Evolutionary conservation across 805 yeast genomes (phyloP).

Genomic region (Priceomyces castillae): DNA sequence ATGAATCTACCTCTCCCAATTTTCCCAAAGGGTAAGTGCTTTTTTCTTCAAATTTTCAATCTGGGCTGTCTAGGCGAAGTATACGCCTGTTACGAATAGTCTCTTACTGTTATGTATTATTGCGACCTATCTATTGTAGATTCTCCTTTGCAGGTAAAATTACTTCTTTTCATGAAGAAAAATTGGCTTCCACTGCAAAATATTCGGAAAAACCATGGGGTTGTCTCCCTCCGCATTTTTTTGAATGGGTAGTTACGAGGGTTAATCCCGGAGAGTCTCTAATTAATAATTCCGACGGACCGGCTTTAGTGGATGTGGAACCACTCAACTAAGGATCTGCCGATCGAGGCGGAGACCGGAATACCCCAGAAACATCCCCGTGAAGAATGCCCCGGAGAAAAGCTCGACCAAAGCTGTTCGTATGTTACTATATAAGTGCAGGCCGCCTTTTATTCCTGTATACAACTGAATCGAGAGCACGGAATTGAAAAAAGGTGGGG

Average conservation of each 20-base stretch:
- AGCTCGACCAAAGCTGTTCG: not conserved
- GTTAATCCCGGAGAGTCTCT: not conserved
- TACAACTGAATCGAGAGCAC: no score
- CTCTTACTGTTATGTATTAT: not conserved
- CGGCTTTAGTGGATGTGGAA: not conserved
- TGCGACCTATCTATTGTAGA: not conserved
- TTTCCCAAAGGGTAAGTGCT: not conserved
- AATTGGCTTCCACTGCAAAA: slow-evolving; percentile 1
- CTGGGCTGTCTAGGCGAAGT: not conserved
- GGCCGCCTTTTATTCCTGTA: not conserved
- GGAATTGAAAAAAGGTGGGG: not conserved
- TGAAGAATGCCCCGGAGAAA: not conserved
- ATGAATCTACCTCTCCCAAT: not conserved
- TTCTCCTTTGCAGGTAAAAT: not conserved
- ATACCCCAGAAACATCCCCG: not conserved
- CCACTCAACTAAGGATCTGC: not conserved
- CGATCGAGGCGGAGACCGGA: not conserved
- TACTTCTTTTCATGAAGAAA: not conserved
- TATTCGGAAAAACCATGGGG: slow-evolving; percentile 3
- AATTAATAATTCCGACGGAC: not conserved
- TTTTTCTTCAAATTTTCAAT: not conserved
- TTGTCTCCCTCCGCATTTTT: slow-evolving; percentile 3
- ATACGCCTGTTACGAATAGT: not conserved
- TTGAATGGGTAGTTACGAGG: not conserved
- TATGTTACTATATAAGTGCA: not conserved